phyloP scores from a whole-genome alignment of 371 early-diverging fungal species.

The Coemansia sp. region DNA sequence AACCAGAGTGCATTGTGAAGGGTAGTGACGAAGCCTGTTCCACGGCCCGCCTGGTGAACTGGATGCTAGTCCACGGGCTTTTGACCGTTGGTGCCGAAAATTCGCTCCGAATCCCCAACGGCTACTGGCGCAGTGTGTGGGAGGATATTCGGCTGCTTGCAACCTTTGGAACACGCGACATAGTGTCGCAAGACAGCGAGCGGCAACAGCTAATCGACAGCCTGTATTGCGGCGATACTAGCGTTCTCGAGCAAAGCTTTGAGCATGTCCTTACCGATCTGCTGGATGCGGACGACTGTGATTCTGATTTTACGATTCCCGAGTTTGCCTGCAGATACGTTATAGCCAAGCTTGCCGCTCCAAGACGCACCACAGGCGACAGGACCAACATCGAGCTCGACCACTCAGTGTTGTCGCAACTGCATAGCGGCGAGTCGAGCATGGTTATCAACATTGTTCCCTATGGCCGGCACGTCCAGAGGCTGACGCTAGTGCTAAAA shows the following conservation, averaged over 20 bases:
- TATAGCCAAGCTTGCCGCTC: background rate
- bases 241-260: background rate
- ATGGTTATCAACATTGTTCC: background rate
- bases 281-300: background rate
- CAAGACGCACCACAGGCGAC: background rate
- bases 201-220: slow-evolving; percentile 10
- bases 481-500: background rate
- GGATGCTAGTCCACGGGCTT: background rate
- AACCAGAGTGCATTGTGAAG: background rate
- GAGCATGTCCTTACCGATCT: background rate
- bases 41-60: background rate
- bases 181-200: background rate
- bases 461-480: slow-evolving; percentile 1
- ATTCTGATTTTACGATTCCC: background rate
- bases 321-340: slow-evolving; percentile 1
- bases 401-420: background rate
- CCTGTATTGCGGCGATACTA: background rate
- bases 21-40: background rate
- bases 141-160: background rate
- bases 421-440: background rate
- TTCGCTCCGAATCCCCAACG: background rate
- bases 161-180: background rate
- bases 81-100: background rate
- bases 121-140: slow-evolving; percentile 3
- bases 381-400: background rate